These are phyloP conservation scores for Diaporthe citriasiana DNA, from an alignment of 2,329 filamentous ascomycete genomes.

Conservation along the genomic window DNA sequence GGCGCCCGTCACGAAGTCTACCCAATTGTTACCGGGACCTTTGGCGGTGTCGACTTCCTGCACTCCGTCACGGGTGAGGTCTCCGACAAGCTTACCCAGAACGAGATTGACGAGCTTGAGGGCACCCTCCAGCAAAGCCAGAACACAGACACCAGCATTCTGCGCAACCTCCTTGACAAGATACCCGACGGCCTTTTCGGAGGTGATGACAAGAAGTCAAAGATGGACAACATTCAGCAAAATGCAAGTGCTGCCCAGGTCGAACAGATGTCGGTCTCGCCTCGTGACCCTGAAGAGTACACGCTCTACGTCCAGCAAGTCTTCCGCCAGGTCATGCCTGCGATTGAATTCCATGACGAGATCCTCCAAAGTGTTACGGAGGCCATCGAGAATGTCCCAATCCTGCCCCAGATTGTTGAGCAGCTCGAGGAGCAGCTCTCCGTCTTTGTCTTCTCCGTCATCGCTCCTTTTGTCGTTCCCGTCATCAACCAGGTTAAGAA, in stretches of 20 bases:
- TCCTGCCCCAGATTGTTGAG: constrained; percentile 87
- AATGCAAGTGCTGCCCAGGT: constrained; percentile 83
- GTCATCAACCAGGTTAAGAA: constrained; percentile 89
- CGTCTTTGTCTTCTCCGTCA: constrained; percentile 90
- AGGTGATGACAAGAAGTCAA: constrained; percentile 78
- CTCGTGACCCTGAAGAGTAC: constrained; percentile 86
- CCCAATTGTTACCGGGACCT: constrained; percentile 90
- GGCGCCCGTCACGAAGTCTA: constrained; percentile 79
- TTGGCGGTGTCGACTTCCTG: constrained; percentile 94
- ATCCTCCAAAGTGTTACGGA: constrained; percentile 84
- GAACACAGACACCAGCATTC: constrained; percentile 77
- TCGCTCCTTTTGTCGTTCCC: constrained; percentile 89
- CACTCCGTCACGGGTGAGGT: constrained; percentile 87
- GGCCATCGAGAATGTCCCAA: constrained; percentile 86
- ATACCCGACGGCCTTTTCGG: constrained; percentile 87
- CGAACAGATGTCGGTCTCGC: constrained; percentile 80
- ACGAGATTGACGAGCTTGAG: constrained; percentile 90
- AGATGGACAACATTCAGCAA: constrained; percentile 83
- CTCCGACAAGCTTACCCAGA: constrained; percentile 91
- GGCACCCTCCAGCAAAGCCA: constrained; percentile 79
- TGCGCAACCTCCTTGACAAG: constrained; percentile 84
- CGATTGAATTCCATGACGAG: constrained; percentile 91
- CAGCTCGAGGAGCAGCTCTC: constrained; percentile 90
- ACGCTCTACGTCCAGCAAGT: constrained; percentile 81
- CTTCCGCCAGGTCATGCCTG: constrained; percentile 86